Evolutionary conservation across 148 eudicot species (phyloP).

Genomic region (Heliamphora exappendiculata): DNA sequence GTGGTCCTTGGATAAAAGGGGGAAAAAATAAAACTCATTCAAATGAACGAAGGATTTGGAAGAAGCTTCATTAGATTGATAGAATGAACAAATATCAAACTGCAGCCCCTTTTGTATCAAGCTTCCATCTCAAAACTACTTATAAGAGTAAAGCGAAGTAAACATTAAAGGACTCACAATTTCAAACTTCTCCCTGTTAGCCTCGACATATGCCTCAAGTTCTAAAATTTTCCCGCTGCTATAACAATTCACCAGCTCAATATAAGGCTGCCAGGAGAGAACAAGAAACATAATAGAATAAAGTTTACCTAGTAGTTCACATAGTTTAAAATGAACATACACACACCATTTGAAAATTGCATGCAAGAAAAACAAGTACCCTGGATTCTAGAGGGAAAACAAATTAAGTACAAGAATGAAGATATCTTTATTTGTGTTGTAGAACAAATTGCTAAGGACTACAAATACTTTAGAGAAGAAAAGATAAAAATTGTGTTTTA

Average conservation of each 20-base stretch:
- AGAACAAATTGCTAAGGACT: background rate
- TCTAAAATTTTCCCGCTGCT: constrained; percentile 59
- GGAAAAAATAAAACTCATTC: background rate
- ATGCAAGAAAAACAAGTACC: constrained; percentile 1
- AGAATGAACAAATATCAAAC: background rate
- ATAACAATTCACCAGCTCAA: constrained; percentile 65
- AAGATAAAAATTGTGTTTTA: no score
- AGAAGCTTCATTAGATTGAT: background rate
- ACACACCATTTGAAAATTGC: background rate
- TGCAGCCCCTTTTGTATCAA: background rate
- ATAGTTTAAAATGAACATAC: background rate
- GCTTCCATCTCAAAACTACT: background rate
- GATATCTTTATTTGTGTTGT: background rate
- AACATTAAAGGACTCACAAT: constrained; percentile 39
- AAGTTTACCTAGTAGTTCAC: background rate
- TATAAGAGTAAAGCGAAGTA: constrained; percentile 4
- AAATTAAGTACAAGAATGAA: background rate
- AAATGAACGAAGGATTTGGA: background rate
- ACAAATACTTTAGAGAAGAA: background rate
- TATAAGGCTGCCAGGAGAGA: constrained; percentile 47
- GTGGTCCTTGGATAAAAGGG: constrained; percentile 2
- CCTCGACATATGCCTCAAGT: constrained; percentile 43
- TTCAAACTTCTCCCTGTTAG: constrained; percentile 64
- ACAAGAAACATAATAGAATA: background rate
- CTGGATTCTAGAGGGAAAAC: background rate